Evolutionary conservation across 2,329 filamentous ascomycete genomes (phyloP), one percentile per base, ranked within the genome.

Genomic region (Calonectria multiphialidica): DNA sequence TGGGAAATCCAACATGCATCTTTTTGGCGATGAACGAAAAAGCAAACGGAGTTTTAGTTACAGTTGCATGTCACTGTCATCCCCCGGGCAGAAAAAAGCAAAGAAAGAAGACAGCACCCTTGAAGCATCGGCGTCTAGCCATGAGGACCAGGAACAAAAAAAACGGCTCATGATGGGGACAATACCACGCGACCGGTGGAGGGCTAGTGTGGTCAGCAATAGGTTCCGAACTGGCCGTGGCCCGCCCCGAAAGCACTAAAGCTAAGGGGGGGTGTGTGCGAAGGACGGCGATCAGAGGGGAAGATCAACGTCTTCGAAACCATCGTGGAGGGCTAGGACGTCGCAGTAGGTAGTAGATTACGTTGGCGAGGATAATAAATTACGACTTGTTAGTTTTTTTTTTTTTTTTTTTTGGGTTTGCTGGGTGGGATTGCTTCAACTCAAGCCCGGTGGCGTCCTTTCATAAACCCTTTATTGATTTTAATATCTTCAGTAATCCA

Each of bases 261-360:
- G 28, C 57, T 35, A 62, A 25, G 42, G 57, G 23, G 23, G 44
- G 21, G 50, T n/a, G 55, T 49, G 53, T 37, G 21, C 35, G 33
- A 40, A 63, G 42, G 35, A 63, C 16, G 40, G 47, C 35, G 68
- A 71, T 71, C 69, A 40, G 53, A 59, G 53, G 53, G 53, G 53
- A 55, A 62, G 55, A 67, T 71, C 37, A 28, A 63, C 55, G 37
- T 13, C 30, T 28, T 66, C 53, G 53, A 71, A 71, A 71, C 68
- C 37, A 59, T 62, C 68, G 53, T 71, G 53, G 53, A 71, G 35
- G 37, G 53, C 45, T 45, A 35, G 50, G 44, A 53, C 44, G 53
- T 71, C 65, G 53, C 68, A 66, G 37, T 13, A 45, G n/a, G 68
- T 59, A 28, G 50, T 45, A 69, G 30, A n/a, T 50, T 15, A 23